These are phyloP conservation scores for Murraya koenigii DNA, from an alignment of 345 rosid species.

Conservation along the genomic window DNA sequence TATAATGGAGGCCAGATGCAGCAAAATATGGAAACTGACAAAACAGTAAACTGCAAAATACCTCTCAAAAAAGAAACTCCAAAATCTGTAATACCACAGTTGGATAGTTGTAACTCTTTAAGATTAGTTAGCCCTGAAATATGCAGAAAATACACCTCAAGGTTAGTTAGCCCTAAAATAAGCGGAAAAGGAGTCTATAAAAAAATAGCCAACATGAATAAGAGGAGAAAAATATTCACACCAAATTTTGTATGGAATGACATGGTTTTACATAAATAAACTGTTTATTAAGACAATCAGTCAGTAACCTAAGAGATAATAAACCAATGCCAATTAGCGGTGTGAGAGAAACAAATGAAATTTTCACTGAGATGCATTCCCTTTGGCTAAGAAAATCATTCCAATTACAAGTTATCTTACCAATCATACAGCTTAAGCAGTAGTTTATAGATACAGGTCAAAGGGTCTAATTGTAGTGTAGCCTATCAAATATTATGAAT, in stretches of 20 bases:
- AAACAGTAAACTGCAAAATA: conserved; percentile 15
- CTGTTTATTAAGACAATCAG: no score
- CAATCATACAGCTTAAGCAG: no score
- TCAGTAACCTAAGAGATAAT: no score
- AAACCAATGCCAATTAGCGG: no score
- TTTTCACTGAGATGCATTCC: no score
- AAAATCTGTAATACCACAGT: conserved; percentile 49
- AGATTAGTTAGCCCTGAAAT: conserved; percentile 45
- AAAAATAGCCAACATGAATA: not conserved
- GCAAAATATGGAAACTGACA: not conserved
- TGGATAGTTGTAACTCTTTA: conserved; percentile 49
- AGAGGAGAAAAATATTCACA: not conserved
- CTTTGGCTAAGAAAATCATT: no score
- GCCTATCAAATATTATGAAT: no score
- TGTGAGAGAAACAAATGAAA: no score
- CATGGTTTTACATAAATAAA: no score
- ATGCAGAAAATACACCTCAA: conserved; percentile 23
- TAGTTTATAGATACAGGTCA: no score
- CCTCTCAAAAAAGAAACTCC: conserved; percentile 56
- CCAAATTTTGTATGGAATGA: not conserved
- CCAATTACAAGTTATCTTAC: no score
- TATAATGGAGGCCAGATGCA: not conserved
- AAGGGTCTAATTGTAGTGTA: no score
- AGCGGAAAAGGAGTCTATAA: not conserved
- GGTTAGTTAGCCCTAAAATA: conserved; percentile 41